A percentile compares a stretch with the other conserved stretches of the same genome.
Evolutionary conservation across 805 yeast genomes (phyloP).

Genomic region (Kuraishia hungarica): DNA sequence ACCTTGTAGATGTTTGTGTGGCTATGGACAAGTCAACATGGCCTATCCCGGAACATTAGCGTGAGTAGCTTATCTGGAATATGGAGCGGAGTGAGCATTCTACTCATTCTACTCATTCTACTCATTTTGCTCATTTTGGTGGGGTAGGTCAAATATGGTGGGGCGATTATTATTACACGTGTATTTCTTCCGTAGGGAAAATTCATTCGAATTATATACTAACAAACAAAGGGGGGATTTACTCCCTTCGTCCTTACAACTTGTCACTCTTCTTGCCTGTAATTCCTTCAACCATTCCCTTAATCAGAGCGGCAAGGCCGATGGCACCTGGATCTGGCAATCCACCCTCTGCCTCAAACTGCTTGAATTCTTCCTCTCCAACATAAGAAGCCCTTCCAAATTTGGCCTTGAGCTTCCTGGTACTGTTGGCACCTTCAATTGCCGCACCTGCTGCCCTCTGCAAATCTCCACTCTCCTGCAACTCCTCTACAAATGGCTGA

Average conservation of each 20-base stretch:
- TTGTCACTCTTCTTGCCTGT: slow-evolving; percentile 1
- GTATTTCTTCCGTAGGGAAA: no score
- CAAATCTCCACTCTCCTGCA: slow-evolving; percentile 42
- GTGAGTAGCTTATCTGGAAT: no score
- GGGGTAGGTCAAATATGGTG: no score
- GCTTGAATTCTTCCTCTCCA: slow-evolving; percentile 44
- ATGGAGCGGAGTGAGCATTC: no score
- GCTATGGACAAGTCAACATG: no score
- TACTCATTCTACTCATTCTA: no score
- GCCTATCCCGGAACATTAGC: no score
- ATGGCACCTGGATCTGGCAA: slow-evolving; percentile 95
- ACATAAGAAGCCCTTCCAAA: slow-evolving; percentile 95
- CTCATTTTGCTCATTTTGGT: no score
- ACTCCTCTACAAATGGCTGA: slow-evolving; percentile 73
- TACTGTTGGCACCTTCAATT: slow-evolving; percentile 63
- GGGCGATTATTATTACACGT: no score
- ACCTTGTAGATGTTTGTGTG: no score
- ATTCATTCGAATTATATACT: neutral
- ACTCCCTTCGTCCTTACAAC: neutral
- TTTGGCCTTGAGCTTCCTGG: slow-evolving; percentile 69
- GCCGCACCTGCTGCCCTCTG: slow-evolving; percentile 62
- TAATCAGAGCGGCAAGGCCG: slow-evolving; percentile 46
- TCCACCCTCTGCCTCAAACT: slow-evolving; percentile 49
- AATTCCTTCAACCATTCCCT: slow-evolving; percentile 20
- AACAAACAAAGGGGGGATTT: no score